These are phyloP conservation scores for Suillus plorans DNA, from an alignment of 768 basidiomycete genomes.

Conservation along the genomic window DNA sequence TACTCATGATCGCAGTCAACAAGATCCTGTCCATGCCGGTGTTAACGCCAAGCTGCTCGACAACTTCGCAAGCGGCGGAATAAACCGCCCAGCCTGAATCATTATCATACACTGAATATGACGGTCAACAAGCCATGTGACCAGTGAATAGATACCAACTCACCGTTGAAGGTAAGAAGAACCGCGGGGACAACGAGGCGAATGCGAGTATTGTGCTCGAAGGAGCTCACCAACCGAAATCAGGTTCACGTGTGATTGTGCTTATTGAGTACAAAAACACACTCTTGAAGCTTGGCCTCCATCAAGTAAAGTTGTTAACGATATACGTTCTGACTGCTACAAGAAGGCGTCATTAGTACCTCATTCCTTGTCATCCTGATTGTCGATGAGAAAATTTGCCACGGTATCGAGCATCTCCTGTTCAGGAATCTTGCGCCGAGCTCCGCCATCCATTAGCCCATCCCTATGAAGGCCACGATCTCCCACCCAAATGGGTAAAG, in stretches of 20 bases:
- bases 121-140: neutral
- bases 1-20: neutral
- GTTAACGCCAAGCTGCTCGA: neutral
- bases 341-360: neutral
- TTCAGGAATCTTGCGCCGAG: slow-evolving; percentile 29
- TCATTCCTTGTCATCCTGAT: neutral
- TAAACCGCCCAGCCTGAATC: neutral
- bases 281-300: neutral
- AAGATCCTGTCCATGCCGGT: neutral
- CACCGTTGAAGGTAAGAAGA: neutral
- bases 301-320: neutral
- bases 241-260: neutral
- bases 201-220: neutral
- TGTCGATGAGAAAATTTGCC: slow-evolving; percentile 38
- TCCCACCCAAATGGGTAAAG: slow-evolving; percentile 35
- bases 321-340: neutral
- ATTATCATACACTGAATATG: neutral
- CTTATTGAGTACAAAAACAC: neutral
- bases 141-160: neutral
- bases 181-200: neutral
- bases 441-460: slow-evolving; percentile 20
- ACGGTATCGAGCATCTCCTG: slow-evolving; percentile 40
- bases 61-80: neutral
- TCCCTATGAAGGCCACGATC: neutral
- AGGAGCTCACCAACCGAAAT: slow-evolving; percentile 1